Base-by-base conservation (phyloP, 2,329 filamentous ascomycete genomes). In the Stagonosporopsis tanaceti region DNA sequence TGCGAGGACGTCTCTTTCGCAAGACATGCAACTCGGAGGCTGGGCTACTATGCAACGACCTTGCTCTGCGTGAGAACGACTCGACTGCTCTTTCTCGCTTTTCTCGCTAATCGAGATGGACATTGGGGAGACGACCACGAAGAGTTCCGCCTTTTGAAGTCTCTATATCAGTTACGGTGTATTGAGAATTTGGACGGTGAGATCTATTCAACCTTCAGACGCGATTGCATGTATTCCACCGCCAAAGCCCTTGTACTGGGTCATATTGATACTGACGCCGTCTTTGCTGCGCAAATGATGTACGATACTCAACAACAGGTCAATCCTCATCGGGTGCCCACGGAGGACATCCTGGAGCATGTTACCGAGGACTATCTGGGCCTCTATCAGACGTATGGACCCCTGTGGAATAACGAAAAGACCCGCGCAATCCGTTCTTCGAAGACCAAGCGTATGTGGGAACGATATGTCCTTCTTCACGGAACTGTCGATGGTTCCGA, bases 201-300 rank as follows among this genome's bases (percentile, higher is more conserved):
- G 6, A 3, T 9, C 32, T 34, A 38, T 12, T 14, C 2, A 4
- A 27, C 25, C 3, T 22, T 47, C 27, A 50, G 30, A 24, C 7
- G 2, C 0, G 55, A 58, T n/a, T 41, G 20, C 22, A 53, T 46
- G 46, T 47, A 40, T 11, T 4, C 4, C 2, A 25, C 34, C 41
- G 35, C 40, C 22, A 3, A 4, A 3, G 1, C 25, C 35, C 34
- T 57, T 4, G 34, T 50, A 11, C 4, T 6, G 28, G 53, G 39
- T 20, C 35, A 17, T 7, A 47, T 46, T 24, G 54, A 51, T 2
- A 28, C 27, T 20, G 35, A 50, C 4, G 40, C 38, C 11, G 53
- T 63, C 6, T 57, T 63, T 40, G 57, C 60, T 11, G 51, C 59
- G 7, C 60, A 64, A 27, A 57, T 61, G n/a, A 27, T 64, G 17